Evolutionary conservation across 2,329 filamentous ascomycete species (phyloP), one percentile per base, ranked within the genome.

Genomic region (Mollisia scopiformis): DNA sequence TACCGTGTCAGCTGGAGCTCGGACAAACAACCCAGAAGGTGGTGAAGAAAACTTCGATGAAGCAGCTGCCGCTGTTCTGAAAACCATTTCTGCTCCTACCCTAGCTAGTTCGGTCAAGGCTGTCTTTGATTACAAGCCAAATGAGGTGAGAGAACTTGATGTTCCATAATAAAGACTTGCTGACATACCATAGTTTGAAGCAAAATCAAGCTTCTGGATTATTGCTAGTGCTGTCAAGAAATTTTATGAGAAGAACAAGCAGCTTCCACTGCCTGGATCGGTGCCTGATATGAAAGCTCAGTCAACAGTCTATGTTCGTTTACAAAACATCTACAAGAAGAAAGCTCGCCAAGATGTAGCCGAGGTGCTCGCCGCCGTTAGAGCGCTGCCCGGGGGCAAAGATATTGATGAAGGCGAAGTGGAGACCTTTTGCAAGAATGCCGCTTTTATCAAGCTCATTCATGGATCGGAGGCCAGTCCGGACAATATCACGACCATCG

Each of bases 281-380:
- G 80, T 99, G 1, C 95, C 96, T 1, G 95, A 99, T 75, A 99
- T 99, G 95, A 99, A 99, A 79, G 93, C 95, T 2, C 86, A 94
- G 72, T 97, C 93, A 3, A 86, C 83, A 58, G 90, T 96, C 64
- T 99, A 99, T 78, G 89, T 99, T 67, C 83, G 88, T 69, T 83
- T 99, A 13, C 95, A 98, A 74, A 94, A 91, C 69, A 86, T 98
- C 62, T 99, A 98, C 84, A 97, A 96, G 77, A 77, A 81, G 23
- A 96, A 97, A 75, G 93, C 95, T 46, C 87, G 90, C 33, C 80
- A 84, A 70, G 95, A 99, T 71, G 80, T 88, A 14, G 84, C 85
- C 30, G 90, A 96, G 75, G 90, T 98, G 2, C 77, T 92, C 2
- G 77, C 81, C 13, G 85, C 77, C 13, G 88, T 92, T 43, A 86